Evolutionary conservation across 2,329 filamentous ascomycete genomes (phyloP).

Genomic region (Fusarium aywerte): DNA sequence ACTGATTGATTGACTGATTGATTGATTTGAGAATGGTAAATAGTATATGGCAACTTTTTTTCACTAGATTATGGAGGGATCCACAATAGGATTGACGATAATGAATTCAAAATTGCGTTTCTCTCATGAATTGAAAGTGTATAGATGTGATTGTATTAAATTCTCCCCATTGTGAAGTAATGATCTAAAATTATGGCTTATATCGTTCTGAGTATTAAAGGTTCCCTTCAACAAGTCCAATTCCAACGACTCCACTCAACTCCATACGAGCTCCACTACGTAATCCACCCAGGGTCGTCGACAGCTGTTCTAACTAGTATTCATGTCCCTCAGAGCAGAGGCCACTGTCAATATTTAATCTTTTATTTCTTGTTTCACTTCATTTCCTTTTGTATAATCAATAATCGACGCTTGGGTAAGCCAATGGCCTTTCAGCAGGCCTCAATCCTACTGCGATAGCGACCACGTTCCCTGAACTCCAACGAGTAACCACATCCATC

Average conservation of each 20-base stretch:
- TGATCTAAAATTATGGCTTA: slow-evolving; percentile 14
- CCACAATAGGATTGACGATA: slow-evolving; percentile 27
- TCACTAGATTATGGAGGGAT: slow-evolving; percentile 29
- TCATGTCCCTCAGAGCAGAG: slow-evolving; percentile 36
- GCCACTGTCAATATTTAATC: slow-evolving; percentile 26
- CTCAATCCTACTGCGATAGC: slow-evolving; percentile 25
- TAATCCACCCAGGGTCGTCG: slow-evolving; percentile 36
- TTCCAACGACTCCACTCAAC: slow-evolving; percentile 26
- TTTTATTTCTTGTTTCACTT: slow-evolving; percentile 1
- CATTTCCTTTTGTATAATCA: slow-evolving; percentile 22
- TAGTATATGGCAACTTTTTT: slow-evolving; percentile 22
- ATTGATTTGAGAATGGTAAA: slow-evolving; percentile 31
- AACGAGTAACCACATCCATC: slow-evolving; percentile 14
- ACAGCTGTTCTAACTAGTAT: slow-evolving; percentile 26
- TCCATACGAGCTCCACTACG: slow-evolving; percentile 37
- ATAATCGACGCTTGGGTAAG: slow-evolving; percentile 19
- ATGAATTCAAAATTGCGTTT: slow-evolving; percentile 23
- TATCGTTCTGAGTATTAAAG: not conserved
- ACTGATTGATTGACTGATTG: slow-evolving; percentile 16
- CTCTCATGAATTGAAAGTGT: not conserved
- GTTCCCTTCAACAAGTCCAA: slow-evolving; percentile 14
- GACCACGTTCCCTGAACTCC: slow-evolving; percentile 21
- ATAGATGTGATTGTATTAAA: not conserved
- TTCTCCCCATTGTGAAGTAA: not conserved
- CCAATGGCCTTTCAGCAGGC: slow-evolving; percentile 46